A percentile compares a stretch with the other conserved stretches of the same genome.
phyloP scores from a whole-genome alignment of 306 rosid species.

The Malus orientalis region DNA sequence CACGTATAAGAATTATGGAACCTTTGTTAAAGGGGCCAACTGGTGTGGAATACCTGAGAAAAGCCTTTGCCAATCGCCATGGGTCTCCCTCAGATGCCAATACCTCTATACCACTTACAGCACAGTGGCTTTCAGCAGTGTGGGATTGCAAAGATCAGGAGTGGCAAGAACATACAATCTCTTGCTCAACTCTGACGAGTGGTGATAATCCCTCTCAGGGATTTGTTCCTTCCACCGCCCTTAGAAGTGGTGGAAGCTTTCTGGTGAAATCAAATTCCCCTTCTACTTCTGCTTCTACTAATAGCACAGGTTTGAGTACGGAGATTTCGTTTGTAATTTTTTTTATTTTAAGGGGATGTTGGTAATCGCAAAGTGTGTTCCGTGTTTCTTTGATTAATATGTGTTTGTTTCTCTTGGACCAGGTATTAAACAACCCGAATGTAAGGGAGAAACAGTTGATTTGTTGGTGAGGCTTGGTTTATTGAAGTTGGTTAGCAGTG shows the following conservation, averaged over 20 bases:
- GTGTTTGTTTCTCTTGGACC: slow-evolving; percentile 5
- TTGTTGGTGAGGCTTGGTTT: slow-evolving; percentile 70
- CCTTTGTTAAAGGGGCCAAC: slow-evolving; percentile 80
- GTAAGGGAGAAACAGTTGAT: slow-evolving; percentile 75
- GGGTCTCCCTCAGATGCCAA: slow-evolving; percentile 70
- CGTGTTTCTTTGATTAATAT: background rate
- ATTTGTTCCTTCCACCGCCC: slow-evolving; percentile 65
- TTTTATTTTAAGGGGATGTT: background rate
- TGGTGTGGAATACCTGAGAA: slow-evolving; percentile 82
- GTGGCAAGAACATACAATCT: slow-evolving; percentile 62
- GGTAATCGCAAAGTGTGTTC: background rate
- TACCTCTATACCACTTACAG: slow-evolving; percentile 44
- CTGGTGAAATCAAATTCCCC: slow-evolving; percentile 31
- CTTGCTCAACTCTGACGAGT: slow-evolving; percentile 29
- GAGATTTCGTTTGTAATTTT: background rate
- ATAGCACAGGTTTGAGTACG: slow-evolving; percentile 30
- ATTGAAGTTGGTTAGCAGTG: slow-evolving; percentile 54
- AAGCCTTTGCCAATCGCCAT: slow-evolving; percentile 63
- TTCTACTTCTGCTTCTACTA: slow-evolving; percentile 23
- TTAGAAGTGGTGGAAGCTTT: slow-evolving; percentile 72
- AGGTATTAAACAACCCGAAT: slow-evolving; percentile 62
- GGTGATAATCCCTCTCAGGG: slow-evolving; percentile 37
- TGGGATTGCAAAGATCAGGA: slow-evolving; percentile 62
- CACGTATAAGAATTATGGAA: slow-evolving; percentile 66
- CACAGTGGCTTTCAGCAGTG: slow-evolving; percentile 67